Evolutionary conservation across 1,284 basidiomycete species (phyloP).

Genomic region (Agaricales sp.): DNA sequence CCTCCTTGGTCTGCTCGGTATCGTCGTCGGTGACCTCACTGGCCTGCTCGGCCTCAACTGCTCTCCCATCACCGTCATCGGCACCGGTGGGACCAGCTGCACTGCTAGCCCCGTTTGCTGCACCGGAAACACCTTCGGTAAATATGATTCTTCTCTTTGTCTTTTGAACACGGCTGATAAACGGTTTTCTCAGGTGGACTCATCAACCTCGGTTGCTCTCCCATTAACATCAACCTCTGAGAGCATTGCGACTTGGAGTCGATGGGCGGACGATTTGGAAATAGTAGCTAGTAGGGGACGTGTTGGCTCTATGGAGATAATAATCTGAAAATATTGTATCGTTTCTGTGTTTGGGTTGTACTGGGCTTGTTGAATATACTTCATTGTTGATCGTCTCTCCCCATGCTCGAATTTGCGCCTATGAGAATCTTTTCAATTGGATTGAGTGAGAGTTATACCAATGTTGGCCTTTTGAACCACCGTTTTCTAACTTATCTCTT

Average conservation of each 20-base stretch:
- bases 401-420: too few relatives aligned
- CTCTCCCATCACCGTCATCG: constrained; percentile 6
- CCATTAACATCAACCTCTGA: constrained; percentile 8
- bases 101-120: constrained; percentile 10
- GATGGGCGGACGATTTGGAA: too few relatives aligned
- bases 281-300: too few relatives aligned
- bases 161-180: not conserved
- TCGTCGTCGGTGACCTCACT: not conserved
- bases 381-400: too few relatives aligned
- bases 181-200: constrained; percentile 9
- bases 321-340: too few relatives aligned
- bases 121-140: constrained; percentile 6
- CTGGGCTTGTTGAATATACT: too few relatives aligned
- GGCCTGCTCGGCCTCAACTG: constrained; percentile 6
- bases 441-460: too few relatives aligned
- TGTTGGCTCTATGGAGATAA: too few relatives aligned
- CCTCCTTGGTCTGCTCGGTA: not conserved
- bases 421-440: too few relatives aligned
- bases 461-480: too few relatives aligned
- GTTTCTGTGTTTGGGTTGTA: too few relatives aligned
- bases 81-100: constrained; percentile 7
- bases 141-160: constrained; percentile 2
- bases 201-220: constrained; percentile 11
- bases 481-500: too few relatives aligned
- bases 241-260: not conserved